Conservation (phyloP, 2,329 filamentous ascomycete species). For the Chaetomium sp. region DNA sequence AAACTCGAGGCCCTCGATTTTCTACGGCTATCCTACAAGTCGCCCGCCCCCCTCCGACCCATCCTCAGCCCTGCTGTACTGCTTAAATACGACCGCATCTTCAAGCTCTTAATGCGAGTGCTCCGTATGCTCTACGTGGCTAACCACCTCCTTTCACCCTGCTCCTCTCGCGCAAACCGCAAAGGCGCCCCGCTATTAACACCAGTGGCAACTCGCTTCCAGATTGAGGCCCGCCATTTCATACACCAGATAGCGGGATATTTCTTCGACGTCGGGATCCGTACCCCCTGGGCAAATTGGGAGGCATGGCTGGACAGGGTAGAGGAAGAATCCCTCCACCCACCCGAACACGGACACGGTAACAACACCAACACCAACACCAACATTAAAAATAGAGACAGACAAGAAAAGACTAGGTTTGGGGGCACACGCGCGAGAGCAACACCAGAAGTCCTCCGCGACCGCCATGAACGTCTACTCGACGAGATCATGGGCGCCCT, state of each 20-base stretch:
- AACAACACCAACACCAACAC: background rate
- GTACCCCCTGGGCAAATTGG: slow-evolving; percentile 65
- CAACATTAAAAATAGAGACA: background rate
- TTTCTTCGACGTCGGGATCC: slow-evolving; percentile 72
- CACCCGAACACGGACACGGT: no score
- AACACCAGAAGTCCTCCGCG: slow-evolving; percentile 60
- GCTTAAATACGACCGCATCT: slow-evolving; percentile 77
- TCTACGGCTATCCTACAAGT: slow-evolving; percentile 75
- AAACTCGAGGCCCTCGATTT: slow-evolving; percentile 90
- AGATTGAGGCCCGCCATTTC: slow-evolving; percentile 74
- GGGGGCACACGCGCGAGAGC: slow-evolving; percentile 9
- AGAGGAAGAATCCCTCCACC: slow-evolving; percentile 34
- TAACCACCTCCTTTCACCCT: slow-evolving; percentile 46
- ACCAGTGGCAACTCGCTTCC: slow-evolving; percentile 44
- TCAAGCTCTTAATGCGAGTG: slow-evolving; percentile 70
- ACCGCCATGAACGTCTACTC: slow-evolving; percentile 65
- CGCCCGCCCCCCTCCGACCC: slow-evolving; percentile 62
- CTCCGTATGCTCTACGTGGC: slow-evolving; percentile 73
- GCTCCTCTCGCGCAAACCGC: slow-evolving; percentile 16
- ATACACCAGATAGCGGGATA: slow-evolving; percentile 66
- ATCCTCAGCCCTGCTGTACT: slow-evolving; percentile 67
- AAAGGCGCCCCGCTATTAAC: slow-evolving; percentile 33
- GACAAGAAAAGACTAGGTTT: slow-evolving; percentile 28
- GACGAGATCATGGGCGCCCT: slow-evolving; percentile 69
- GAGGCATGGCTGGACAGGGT: slow-evolving; percentile 58